Base-by-base conservation (phyloP, 305 asterid species). In the Fraxinus latifolia region DNA sequence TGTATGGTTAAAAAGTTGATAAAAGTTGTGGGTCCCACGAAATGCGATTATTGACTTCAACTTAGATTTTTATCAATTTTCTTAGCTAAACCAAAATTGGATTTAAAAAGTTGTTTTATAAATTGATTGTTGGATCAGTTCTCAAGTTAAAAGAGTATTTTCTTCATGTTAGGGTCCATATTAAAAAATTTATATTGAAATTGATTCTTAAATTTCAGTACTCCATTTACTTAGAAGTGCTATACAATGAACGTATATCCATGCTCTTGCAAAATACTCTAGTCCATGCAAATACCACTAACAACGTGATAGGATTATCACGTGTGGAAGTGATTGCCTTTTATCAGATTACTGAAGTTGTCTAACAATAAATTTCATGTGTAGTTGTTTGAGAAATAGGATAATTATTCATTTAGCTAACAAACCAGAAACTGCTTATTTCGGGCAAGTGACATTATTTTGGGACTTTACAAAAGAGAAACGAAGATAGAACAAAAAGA, bases 301-400 rank as follows among this genome's bases (percentile, higher is more conserved):
- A 31, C 74, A 42, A 76, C 50, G n/a, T 76, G 21, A 8, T 12
- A 67, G 75, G 83, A 76, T 32, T 70, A 79, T 19, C 19, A 36
- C 14, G 29, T 58, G 15, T 36, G 60, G 70, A 65, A 75, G 53
- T 80, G 53, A 33, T 33, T 55, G 77, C 29, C 34, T 5, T 79
- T 55, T 71, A 60, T 31, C 29, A 15, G 70, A 76, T 76, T 77
- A 72, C 58, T 31, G 62, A 62, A 77, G 37, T 50, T 33, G 34
- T 55, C n/a, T 9, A 71, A 12, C 60, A 27, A 34, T 12, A 80
- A 42, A 21, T 19, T 68, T n/a, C 3, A 36, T 68, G 36, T 55
- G 21, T 33, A 19, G 78, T 78, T 36, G 44, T 67, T 77, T 53
- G 75, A 42, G 77, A 78, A 83, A 81, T 36, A 33, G 5, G 44